phyloP scores from a whole-genome alignment of 176 grass and related monocot genomes.

The Saccharum officinarum region DNA sequence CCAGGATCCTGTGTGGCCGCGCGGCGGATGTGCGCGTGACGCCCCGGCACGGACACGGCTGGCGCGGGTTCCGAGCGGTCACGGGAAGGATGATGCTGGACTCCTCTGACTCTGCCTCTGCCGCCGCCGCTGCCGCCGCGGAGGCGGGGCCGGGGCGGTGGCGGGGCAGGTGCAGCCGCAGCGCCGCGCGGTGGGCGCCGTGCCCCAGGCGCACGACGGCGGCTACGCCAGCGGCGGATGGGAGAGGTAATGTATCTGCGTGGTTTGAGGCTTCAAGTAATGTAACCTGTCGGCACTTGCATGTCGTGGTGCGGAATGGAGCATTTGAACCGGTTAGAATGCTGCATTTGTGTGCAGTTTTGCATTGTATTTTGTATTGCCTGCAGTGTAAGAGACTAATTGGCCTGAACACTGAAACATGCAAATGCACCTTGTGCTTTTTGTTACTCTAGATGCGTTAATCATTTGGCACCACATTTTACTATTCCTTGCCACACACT shows the following conservation, averaged over 20 bases:
- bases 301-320: neutral
- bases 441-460: neutral
- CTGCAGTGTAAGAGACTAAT: neutral
- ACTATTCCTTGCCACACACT: neutral
- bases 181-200: conserved; percentile 28
- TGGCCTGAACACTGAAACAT: neutral
- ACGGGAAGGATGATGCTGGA: conserved; percentile 74
- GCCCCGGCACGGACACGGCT: conserved; percentile 39
- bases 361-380: neutral
- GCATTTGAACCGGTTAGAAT: neutral
- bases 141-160: neutral
- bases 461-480: neutral
- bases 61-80: conserved; percentile 52
- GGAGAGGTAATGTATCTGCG: conserved; percentile 49
- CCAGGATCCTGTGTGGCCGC: conserved; percentile 53
- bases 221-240: conserved; percentile 53
- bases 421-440: neutral
- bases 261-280: neutral
- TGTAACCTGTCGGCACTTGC: neutral
- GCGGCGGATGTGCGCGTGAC: conserved; percentile 57
- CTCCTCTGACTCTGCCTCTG: conserved; percentile 20
- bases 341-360: neutral
- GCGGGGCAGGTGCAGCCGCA: conserved; percentile 44
- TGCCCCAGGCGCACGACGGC: conserved; percentile 39
- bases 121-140: conserved; percentile 9